These are phyloP conservation scores for Aspergillus alliaceus DNA, from an alignment of 2,329 filamentous ascomycete species.

Conservation along the genomic window DNA sequence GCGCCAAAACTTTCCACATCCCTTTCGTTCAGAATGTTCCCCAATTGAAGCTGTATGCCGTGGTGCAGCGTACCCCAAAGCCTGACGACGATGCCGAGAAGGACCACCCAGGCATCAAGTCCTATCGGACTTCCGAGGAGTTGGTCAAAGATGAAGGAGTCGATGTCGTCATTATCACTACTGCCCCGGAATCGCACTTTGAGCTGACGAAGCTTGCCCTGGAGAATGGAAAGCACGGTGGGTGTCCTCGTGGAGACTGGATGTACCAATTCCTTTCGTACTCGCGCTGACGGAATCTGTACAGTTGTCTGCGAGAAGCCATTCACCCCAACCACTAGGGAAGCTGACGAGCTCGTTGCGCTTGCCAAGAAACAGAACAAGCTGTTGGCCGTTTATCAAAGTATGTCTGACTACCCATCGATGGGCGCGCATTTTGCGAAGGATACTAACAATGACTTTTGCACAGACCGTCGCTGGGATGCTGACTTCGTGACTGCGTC, in stretches of 20 bases:
- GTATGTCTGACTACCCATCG: conserved; percentile 26
- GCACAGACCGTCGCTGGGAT: conserved; percentile 68
- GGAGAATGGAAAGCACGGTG: conserved; percentile 67
- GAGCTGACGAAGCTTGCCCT: conserved; percentile 64
- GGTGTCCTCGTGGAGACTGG: not conserved
- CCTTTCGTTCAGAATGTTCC: conserved; percentile 69
- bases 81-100: conserved; percentile 64
- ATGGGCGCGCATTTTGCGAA: not conserved
- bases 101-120: conserved; percentile 65
- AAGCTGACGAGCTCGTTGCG: conserved; percentile 64
- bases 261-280: not conserved
- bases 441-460: not conserved
- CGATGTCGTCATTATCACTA: conserved; percentile 70
- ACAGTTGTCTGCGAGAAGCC: conserved; percentile 77
- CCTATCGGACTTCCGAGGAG: conserved; percentile 62
- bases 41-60: conserved; percentile 67
- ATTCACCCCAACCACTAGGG: conserved; percentile 69
- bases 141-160: conserved; percentile 66
- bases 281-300: not conserved
- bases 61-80: conserved; percentile 72
- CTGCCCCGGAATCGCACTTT: conserved; percentile 71
- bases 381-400: conserved; percentile 70
- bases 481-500: conserved; percentile 71
- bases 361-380: conserved; percentile 54
- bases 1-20: conserved; percentile 81